These are phyloP conservation scores for Fusarium burgessii DNA, from an alignment of 2,329 filamentous ascomycete genomes.

Conservation along the genomic window DNA sequence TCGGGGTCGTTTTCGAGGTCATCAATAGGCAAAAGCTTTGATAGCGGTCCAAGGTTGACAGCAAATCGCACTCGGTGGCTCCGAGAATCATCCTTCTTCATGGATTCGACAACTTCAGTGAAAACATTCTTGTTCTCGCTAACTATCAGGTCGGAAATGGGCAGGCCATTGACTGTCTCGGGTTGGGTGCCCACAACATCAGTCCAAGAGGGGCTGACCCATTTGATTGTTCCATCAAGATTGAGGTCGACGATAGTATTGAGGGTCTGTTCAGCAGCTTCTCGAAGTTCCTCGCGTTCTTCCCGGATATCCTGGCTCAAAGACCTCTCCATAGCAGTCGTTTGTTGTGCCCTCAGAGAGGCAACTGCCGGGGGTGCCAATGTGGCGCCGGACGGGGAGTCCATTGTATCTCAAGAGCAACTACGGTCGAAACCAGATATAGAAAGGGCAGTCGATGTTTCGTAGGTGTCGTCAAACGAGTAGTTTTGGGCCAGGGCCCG, in stretches of 20 bases:
- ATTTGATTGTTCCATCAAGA: conserved; percentile 89
- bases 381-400: conserved; percentile 49
- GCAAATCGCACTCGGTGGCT: conserved; percentile 91
- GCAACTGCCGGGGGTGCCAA: conserved; percentile 67
- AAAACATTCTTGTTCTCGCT: conserved; percentile 84
- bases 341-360: conserved; percentile 63
- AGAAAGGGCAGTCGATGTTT: conserved; percentile 31
- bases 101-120: conserved; percentile 83
- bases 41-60: conserved; percentile 75
- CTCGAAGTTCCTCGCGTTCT: conserved; percentile 91
- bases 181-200: conserved; percentile 88
- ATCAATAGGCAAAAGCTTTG: conserved; percentile 68
- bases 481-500: conserved; percentile 27
- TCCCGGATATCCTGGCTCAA: conserved; percentile 92
- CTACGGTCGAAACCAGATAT: conserved; percentile 9
- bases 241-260: conserved; percentile 97
- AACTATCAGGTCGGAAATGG: conserved; percentile 84
- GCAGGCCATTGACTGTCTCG: conserved; percentile 78
- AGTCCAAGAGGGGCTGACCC: conserved; percentile 96
- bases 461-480: conserved; percentile 32
- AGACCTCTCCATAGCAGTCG: conserved; percentile 70
- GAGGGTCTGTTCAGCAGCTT: conserved; percentile 94
- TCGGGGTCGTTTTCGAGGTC: conserved; percentile 55
- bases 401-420: conserved; percentile 51
- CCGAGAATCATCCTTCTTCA: conserved; percentile 92